phyloP scores from a whole-genome alignment of 306 rosid genomes.

The Erythrophleum fordii region DNA sequence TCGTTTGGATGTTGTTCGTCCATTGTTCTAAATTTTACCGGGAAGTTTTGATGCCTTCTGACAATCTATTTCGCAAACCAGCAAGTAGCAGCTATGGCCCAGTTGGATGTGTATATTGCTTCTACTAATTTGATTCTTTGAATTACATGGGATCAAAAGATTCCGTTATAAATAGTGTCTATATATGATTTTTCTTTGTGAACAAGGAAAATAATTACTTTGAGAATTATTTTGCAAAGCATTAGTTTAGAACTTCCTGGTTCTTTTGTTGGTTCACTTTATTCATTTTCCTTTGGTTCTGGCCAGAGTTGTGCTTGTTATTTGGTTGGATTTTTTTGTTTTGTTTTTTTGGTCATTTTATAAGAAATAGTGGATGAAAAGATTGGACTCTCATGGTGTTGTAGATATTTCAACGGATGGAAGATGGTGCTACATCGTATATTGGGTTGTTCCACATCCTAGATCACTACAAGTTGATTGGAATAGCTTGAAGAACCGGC shows the following conservation, averaged over 20 bases:
- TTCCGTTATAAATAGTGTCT: neutral
- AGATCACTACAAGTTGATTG: slow-evolving; percentile 59
- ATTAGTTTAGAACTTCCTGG: neutral
- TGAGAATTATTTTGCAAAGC: neutral
- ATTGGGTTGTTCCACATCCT: slow-evolving; percentile 71
- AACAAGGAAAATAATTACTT: neutral
- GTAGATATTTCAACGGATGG: slow-evolving; percentile 87
- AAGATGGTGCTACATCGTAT: slow-evolving; percentile 81
- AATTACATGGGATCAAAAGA: neutral
- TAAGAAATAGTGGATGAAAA: neutral
- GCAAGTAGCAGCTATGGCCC: neutral
- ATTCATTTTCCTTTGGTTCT: neutral
- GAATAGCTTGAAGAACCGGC: slow-evolving; percentile 72
- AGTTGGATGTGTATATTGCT: neutral
- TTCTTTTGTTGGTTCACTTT: neutral
- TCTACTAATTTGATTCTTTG: neutral
- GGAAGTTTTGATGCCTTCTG: neutral
- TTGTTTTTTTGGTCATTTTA: too few species aligned
- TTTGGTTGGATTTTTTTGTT: neutral
- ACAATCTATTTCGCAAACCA: too few species aligned
- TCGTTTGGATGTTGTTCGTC: neutral
- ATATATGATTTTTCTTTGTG: neutral
- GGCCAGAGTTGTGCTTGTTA: neutral
- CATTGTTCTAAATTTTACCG: neutral
- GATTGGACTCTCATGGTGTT: slow-evolving; percentile 23